phyloP scores from a whole-genome alignment of 2,329 filamentous ascomycete genomes.

The Podosphaera fusca region DNA sequence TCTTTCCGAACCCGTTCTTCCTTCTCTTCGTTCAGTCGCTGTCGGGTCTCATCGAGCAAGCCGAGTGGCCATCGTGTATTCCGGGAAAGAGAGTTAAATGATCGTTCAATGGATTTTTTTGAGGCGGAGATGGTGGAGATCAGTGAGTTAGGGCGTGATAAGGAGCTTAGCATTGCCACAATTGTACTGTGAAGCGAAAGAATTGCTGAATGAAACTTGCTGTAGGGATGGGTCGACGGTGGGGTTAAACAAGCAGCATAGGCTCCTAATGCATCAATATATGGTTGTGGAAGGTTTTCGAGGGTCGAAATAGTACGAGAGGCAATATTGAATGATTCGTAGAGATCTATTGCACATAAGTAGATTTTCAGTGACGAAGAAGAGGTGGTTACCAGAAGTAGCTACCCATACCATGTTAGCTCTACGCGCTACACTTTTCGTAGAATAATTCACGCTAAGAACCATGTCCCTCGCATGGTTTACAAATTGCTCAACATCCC shows the following conservation, averaged over 20 bases:
- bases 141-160: constrained; percentile 56
- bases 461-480: constrained; percentile 80
- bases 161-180: constrained; percentile 53
- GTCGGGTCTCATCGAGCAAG: constrained; percentile 68
- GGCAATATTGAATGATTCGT: constrained; percentile 36
- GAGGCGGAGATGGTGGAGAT: constrained; percentile 54
- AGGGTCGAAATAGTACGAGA: constrained; percentile 29
- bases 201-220: constrained; percentile 51
- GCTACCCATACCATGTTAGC: constrained; percentile 50
- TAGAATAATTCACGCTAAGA: constrained; percentile 60
- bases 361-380: constrained; percentile 2
- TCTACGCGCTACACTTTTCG: constrained; percentile 58
- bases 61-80: constrained; percentile 60
- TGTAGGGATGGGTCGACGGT: constrained; percentile 49
- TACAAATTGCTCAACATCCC: constrained; percentile 82
- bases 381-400: constrained; percentile 26
- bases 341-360: constrained; percentile 32
- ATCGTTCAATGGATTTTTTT: constrained; percentile 56
- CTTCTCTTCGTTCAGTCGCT: constrained; percentile 61
- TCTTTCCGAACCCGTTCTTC: constrained; percentile 55
- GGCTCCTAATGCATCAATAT: constrained; percentile 47
- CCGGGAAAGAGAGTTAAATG: constrained; percentile 48
- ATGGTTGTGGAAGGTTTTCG: constrained; percentile 41
- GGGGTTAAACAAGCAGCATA: constrained; percentile 44
- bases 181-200: constrained; percentile 67